phyloP scores from a whole-genome alignment of 805 yeast genomes.

The Myxozyma monticola region DNA sequence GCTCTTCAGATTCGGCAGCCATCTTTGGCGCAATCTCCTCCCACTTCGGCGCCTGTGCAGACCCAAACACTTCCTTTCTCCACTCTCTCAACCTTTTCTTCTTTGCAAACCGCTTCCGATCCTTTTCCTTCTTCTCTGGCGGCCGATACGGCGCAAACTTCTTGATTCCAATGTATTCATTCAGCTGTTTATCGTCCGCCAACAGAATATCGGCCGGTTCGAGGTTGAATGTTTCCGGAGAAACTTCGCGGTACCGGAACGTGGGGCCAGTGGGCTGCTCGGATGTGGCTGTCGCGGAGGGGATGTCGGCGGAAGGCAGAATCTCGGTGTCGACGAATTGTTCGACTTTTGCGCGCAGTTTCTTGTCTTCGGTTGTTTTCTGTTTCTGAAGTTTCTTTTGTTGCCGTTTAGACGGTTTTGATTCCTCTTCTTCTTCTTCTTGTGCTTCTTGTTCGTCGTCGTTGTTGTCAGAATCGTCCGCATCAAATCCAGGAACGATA shows the following conservation, averaged over 20 bases:
- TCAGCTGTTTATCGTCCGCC: conserved; percentile 85
- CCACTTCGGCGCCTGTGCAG: conserved; percentile 46
- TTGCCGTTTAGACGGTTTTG: conserved; percentile 32
- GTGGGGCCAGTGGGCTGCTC: conserved; percentile 16
- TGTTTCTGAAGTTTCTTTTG: conserved; percentile 37
- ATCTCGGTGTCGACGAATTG: conserved; percentile 75
- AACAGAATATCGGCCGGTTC: conserved; percentile 80
- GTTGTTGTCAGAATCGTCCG: conserved; percentile 38
- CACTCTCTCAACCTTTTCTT: conserved; percentile 81
- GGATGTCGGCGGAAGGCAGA: conserved; percentile 39
- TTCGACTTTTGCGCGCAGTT: conserved; percentile 62
- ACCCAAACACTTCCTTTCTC: conserved; percentile 78
- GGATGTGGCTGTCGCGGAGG: background rate
- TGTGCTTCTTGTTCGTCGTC: conserved; percentile 29
- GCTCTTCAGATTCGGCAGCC: background rate
- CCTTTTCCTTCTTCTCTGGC: conserved; percentile 67
- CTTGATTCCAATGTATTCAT: conserved; percentile 82
- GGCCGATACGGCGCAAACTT: conserved; percentile 92
- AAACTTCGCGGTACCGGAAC: conserved; percentile 89
- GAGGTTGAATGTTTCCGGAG: conserved; percentile 90
- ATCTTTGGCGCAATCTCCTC: conserved; percentile 9
- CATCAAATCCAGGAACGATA: conserved; percentile 38
- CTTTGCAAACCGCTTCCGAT: conserved; percentile 80
- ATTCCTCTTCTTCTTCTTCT: conserved; percentile 26
- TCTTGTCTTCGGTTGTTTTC: conserved; percentile 50